Percentiles rank a stretch among this genome's conserved stretches.
These are phyloP conservation scores for Ceratobasidium sp. DNA, from an alignment of 1,284 basidiomycete species.

Conservation along the genomic window DNA sequence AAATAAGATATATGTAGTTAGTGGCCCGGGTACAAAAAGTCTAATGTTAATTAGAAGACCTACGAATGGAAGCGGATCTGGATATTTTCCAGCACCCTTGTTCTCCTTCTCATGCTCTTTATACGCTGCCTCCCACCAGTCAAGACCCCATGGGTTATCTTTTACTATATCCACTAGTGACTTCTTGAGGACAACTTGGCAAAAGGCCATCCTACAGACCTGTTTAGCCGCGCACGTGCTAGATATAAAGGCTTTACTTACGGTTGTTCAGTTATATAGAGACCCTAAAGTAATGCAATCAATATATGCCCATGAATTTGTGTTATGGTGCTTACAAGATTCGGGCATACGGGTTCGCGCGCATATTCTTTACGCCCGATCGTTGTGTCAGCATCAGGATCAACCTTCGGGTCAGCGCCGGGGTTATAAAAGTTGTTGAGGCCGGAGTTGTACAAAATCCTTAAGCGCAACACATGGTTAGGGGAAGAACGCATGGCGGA, in stretches of 20 bases:
- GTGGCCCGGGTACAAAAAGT: not conserved
- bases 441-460: slow-evolving; percentile 11
- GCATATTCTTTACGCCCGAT: no score
- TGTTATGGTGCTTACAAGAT: no score
- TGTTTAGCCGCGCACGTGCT: no score
- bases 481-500: not conserved
- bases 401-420: no score
- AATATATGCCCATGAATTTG: no score
- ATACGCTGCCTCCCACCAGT: slow-evolving; percentile 2
- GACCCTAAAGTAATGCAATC: no score
- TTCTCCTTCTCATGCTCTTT: not conserved
- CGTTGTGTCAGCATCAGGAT: no score
- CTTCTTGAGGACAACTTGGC: slow-evolving; percentile 20
- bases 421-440: slow-evolving; percentile 15
- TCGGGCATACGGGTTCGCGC: no score
- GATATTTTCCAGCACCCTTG: not conserved
- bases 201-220: slow-evolving; percentile 7
- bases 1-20: slow-evolving; percentile 7
- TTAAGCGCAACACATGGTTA: not conserved
- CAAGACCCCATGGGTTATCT: not conserved
- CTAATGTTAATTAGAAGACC: not conserved
- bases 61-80: slow-evolving; percentile 16
- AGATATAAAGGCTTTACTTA: not conserved
- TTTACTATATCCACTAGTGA: not conserved
- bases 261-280: slow-evolving; percentile 21